Evolutionary conservation across 2,329 filamentous ascomycete genomes (phyloP).

Genomic region (Apiospora aurea): DNA sequence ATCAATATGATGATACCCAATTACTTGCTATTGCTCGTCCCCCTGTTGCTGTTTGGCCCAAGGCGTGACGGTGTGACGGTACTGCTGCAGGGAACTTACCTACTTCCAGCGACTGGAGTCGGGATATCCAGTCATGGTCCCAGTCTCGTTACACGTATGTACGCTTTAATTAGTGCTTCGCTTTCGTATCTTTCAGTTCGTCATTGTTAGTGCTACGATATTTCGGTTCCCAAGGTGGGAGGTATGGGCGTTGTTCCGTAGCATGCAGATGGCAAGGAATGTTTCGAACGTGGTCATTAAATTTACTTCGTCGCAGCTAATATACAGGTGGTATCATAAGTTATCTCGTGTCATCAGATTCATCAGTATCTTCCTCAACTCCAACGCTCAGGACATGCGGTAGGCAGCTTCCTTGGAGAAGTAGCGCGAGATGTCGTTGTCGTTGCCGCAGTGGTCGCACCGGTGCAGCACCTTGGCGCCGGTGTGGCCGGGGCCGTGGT

Average conservation of each 20-base stretch:
- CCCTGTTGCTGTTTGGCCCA: not conserved
- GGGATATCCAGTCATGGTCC: too few species aligned
- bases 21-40: not conserved
- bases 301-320: not conserved
- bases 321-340: conserved; percentile 9
- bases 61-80: too few species aligned
- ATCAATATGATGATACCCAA: not conserved
- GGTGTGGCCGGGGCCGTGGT: conserved; percentile 34
- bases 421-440: conserved; percentile 35
- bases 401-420: conserved; percentile 36
- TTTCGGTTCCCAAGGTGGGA: too few species aligned
- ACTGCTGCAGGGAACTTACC: too few species aligned
- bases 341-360: not conserved
- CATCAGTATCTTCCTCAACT: not conserved
- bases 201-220: too few species aligned
- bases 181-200: too few species aligned
- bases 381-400: conserved; percentile 28
- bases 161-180: too few species aligned
- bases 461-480: conserved; percentile 33
- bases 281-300: not conserved
- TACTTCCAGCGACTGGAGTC: too few species aligned
- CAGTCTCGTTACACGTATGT: too few species aligned
- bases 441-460: conserved; percentile 33
- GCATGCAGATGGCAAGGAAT: not conserved
- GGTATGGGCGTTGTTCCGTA: not conserved